Evolutionary conservation across 1,284 basidiomycete species (phyloP), one percentile per base, ranked within the genome.

Genomic region (Malassezia sympodialis): DNA sequence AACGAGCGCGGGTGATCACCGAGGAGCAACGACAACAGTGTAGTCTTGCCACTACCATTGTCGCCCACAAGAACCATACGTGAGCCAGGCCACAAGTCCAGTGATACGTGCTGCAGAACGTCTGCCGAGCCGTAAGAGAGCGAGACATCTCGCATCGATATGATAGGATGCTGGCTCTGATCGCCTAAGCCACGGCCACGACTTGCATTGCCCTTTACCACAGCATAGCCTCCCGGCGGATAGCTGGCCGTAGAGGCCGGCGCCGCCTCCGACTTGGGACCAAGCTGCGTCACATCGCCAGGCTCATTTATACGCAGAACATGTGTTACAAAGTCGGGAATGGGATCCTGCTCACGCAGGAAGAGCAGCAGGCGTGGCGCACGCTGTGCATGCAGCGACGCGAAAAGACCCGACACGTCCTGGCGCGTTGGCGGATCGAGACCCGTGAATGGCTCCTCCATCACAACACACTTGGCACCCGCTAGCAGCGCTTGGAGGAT

Each of bases 1-100:
- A 85, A 96, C 0, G 90, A 93, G 60, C 88, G 88, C 0, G 93
- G 91, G 75, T 96, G 93, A 67, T 93, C 89, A 23, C 93, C 93
- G 0, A 90, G 88, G 34, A 98, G 78, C 30, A 96, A 76, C 4
- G 91, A 85, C n/a, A 96, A 80, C 1, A 96, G 82, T 0, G 93
- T 96, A 0, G 91, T 93, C 77, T 98, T 98, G 1, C 93, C 93
- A 0, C 88, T 89, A 4, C 72, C 72, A 45, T 73, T 74, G 40
- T 67, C 67, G 15, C 72, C 88, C 30, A 58, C 61, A 5, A 71
- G 58, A 1, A 69, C 53, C 40, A 63, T 53, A 3, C 65, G 52
- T 3, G 53, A 44, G 11, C 58, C 60, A 0, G 67, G 70, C 6
- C 44, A 47, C 17, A 75, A 23, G 6, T 28, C 32, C 31, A 72